A percentile compares a stretch with the other conserved stretches of the same genome.
Conservation (phyloP, 2,329 filamentous ascomycete species). For the Chrysoporthe cubensis region DNA sequence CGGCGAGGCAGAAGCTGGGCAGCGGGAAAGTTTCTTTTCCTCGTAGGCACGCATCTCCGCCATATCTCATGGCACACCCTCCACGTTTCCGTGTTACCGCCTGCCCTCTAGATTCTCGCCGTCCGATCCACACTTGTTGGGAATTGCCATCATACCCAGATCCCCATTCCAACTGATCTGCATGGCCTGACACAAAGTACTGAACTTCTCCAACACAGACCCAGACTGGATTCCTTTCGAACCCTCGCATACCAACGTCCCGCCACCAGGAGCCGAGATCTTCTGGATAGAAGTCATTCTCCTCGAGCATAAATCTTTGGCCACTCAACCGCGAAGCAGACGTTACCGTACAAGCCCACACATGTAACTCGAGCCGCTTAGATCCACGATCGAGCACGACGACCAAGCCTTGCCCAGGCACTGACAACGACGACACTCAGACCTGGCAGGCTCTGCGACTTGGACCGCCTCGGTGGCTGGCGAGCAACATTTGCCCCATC, state of each 20-base stretch:
- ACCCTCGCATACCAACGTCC: not conserved
- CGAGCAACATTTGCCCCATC: not conserved
- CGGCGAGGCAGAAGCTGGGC: conserved; percentile 6
- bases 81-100: conserved; percentile 26
- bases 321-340: not conserved
- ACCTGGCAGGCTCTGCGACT: not conserved
- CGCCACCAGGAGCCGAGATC: not conserved
- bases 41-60: conserved; percentile 19
- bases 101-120: conserved; percentile 27
- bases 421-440: not conserved
- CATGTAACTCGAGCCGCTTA: not conserved
- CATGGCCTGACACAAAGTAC: conserved; percentile 15
- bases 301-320: not conserved
- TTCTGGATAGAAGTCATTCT: not conserved
- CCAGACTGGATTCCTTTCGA: not conserved
- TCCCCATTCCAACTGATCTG: conserved; percentile 19
- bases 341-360: not conserved
- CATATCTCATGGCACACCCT: conserved; percentile 21
- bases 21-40: conserved; percentile 19
- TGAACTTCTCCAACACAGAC: conserved; percentile 13
- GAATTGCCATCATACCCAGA: conserved; percentile 22
- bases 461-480: not conserved
- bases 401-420: conserved; percentile 3
- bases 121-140: conserved; percentile 23
- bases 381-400: not conserved